phyloP scores from a whole-genome alignment of 495 filamentous ascomycete genomes.

The Mytilinidion resinicola region DNA sequence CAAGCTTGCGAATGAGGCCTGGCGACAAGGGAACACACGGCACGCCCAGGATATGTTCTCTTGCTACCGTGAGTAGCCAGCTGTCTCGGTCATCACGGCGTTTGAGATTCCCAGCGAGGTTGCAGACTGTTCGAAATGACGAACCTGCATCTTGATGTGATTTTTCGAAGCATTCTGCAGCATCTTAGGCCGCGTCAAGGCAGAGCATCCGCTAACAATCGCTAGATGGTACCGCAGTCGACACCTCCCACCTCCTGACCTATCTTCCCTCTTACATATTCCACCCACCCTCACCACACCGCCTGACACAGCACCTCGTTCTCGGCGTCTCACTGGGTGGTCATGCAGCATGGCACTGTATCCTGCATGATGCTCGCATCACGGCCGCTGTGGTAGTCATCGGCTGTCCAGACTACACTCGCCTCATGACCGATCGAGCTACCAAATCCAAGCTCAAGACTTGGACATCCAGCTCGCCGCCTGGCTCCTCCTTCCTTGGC shows the following conservation, averaged over 20 bases:
- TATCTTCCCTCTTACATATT: constrained; percentile 73
- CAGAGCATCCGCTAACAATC: no score
- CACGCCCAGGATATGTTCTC: constrained; percentile 90
- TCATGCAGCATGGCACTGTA: constrained; percentile 77
- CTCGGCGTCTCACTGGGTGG: constrained; percentile 82
- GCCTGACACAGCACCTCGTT: constrained; percentile 64
- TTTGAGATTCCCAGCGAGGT: not conserved
- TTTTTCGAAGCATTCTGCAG: no score
- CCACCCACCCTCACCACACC: constrained; percentile 39
- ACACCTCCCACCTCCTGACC: constrained; percentile 65
- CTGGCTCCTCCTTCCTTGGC: constrained; percentile 62
- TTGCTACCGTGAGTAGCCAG: constrained; percentile 48
- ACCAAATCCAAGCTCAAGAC: constrained; percentile 61
- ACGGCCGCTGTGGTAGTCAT: constrained; percentile 71
- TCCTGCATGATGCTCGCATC: constrained; percentile 73
- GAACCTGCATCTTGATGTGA: no score
- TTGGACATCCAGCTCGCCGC: constrained; percentile 47
- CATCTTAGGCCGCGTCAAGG: no score
- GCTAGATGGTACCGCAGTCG: constrained; percentile 64
- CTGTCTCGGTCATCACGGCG: not conserved
- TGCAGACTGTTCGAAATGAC: no score
- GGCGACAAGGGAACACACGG: constrained; percentile 69
- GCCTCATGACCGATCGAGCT: constrained; percentile 73
- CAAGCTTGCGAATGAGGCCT: constrained; percentile 58
- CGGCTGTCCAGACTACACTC: constrained; percentile 81